Evolutionary conservation across 371 early-diverging fungal genomes (phyloP), one percentile per base, ranked within the genome.

Genomic region (Dinochytrium kinnereticum): DNA sequence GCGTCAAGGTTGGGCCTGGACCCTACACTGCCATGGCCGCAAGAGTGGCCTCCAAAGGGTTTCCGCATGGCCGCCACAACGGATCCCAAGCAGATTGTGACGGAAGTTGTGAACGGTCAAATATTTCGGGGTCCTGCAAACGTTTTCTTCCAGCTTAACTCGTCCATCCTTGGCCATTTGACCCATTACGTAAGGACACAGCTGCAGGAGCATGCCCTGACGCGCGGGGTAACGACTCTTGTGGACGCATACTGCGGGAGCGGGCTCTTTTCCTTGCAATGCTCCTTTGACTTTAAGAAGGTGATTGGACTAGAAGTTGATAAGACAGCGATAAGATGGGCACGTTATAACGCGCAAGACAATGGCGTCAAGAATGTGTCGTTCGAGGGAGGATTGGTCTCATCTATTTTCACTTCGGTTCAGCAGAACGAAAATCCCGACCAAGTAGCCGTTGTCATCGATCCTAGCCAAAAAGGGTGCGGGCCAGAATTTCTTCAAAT

Each of bases 201-300:
- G 74, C 83, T 84, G 73, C 80, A 61, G 33, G 76, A 59, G 55
- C 78, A 77, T 78, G 59, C 73, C 33, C 51, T 24, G 38, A 49
- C 71, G 59, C 51, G 73, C 64, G 82, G 72, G 33, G 76, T 88
- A 61, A 76, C 71, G 28, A 83, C 83, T 51, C 81, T 91, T 28
- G 83, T 90, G 31, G 91, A 91, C 69, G 88, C 88, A 0, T 91
- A 91, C 77, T 91, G 91, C 73, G 91, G 91, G 3, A 85, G 90
- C 0, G 91, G 91, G 2, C 73, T 91, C 31, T 91, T 91, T 82
- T 90, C 86, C 1, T 81, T 91, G 33, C 80, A 88, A 1, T 88
- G 86, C 73, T 81, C 83, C 30, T 68, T 76, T 24, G 84, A 80
- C 21, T 89, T 90, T 71, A 78, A 86, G 40, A 79, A 81, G 37